Conservation (phyloP, 2,329 filamentous ascomycete genomes). For the Elsinoe fawcettii region DNA sequence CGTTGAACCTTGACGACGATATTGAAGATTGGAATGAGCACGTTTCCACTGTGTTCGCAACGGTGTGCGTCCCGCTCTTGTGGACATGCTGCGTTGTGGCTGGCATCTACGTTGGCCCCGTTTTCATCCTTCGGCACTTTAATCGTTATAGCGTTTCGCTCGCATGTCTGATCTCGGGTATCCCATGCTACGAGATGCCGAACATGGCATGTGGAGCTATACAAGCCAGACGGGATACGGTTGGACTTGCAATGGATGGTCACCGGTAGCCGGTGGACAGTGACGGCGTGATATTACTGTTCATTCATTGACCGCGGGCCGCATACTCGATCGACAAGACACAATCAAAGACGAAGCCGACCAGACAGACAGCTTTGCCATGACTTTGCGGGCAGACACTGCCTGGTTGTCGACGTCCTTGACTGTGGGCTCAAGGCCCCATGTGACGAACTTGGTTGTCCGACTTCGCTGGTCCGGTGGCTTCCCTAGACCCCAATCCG, state of each 20-base stretch:
- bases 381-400: background rate
- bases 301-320: background rate
- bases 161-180: background rate
- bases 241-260: background rate
- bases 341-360: background rate
- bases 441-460: background rate
- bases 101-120: conserved; percentile 1
- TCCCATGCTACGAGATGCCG: background rate
- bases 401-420: background rate
- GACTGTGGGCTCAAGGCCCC: background rate
- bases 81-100: background rate
- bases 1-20: conserved; percentile 7
- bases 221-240: background rate
- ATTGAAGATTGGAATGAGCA: background rate
- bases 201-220: background rate
- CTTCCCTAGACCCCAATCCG: background rate
- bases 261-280: background rate
- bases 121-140: conserved; percentile 11
- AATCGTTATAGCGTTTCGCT: background rate
- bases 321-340: background rate
- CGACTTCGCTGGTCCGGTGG: background rate
- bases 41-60: conserved; percentile 2
- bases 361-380: background rate
- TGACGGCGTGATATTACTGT: background rate
- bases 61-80: background rate